A percentile compares a stretch with the other conserved stretches of the same genome.
Conservation (phyloP, 495 filamentous ascomycete genomes). For the Tuber microsphaerosporum region DNA sequence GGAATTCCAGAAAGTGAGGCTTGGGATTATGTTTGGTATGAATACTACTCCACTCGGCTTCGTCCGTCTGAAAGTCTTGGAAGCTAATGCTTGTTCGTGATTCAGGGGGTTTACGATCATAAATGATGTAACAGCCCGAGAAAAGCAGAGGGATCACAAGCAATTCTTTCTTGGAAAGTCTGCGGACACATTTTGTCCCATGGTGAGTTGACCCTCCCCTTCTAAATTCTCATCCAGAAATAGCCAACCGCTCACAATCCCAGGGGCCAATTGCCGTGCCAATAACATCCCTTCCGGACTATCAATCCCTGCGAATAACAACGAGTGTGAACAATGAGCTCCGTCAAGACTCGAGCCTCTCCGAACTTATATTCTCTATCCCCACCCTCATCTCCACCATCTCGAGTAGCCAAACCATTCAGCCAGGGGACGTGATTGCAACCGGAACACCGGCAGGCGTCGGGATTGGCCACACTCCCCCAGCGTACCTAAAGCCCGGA, state of each 20-base stretch:
- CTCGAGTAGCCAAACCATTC: constrained; percentile 46
- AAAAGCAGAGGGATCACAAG: constrained; percentile 53
- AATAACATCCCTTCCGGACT: constrained; percentile 43
- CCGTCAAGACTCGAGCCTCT: constrained; percentile 45
- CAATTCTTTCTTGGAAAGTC: constrained; percentile 56
- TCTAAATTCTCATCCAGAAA: neutral
- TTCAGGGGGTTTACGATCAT: constrained; percentile 51
- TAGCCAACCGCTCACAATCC: constrained; percentile 3
- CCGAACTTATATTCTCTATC: constrained; percentile 48
- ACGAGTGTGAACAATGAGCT: constrained; percentile 48
- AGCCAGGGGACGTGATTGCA: constrained; percentile 48
- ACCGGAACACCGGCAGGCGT: constrained; percentile 52
- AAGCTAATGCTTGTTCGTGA: constrained; percentile 8
- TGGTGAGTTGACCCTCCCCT: constrained; percentile 39
- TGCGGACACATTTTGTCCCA: constrained; percentile 52
- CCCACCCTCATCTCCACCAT: constrained; percentile 45
- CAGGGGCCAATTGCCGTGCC: constrained; percentile 52
- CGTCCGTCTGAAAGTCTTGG: neutral
- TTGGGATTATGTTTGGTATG: constrained; percentile 49
- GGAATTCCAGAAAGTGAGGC: constrained; percentile 47
- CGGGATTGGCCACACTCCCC: constrained; percentile 49
- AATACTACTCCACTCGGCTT: neutral
- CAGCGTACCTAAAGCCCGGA: constrained; percentile 47
- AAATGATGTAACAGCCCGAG: constrained; percentile 53
- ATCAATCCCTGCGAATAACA: constrained; percentile 43